phyloP scores from a whole-genome alignment of 495 filamentous ascomycete species.

The Penicillium roqueforti region DNA sequence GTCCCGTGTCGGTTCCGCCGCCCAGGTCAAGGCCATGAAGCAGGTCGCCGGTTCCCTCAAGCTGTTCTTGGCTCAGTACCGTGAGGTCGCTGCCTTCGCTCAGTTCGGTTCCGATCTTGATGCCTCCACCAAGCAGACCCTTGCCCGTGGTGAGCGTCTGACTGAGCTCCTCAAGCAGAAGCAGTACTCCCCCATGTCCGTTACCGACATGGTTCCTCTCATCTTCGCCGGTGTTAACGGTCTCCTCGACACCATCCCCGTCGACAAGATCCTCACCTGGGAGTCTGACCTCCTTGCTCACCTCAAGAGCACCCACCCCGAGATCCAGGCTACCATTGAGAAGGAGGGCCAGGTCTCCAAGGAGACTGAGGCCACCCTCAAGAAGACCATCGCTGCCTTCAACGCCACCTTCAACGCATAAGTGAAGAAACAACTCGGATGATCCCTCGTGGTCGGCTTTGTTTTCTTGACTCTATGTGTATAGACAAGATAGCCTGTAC shows the following conservation, averaged over 20 bases:
- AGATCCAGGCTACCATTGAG: constrained; percentile 80
- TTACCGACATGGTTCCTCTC: constrained; percentile 98
- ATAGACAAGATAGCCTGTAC: constrained; percentile 55
- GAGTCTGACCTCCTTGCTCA: constrained; percentile 90
- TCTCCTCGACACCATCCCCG: constrained; percentile 80
- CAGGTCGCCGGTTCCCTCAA: constrained; percentile 99
- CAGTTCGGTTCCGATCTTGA: constrained; percentile 99
- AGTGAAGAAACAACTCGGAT: constrained; percentile 42
- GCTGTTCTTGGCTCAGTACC: constrained; percentile 99
- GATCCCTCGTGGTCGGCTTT: constrained; percentile 31
- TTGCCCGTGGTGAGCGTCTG: constrained; percentile 97
- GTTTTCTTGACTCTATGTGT: constrained; percentile 50
- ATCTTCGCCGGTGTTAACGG: constrained; percentile 99
- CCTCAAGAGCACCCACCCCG: constrained; percentile 83
- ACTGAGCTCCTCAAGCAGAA: constrained; percentile 99
- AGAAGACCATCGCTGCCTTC: constrained; percentile 73
- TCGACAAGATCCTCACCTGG: constrained; percentile 82
- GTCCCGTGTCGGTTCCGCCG: constrained; percentile 98
- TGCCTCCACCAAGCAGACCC: constrained; percentile 97
- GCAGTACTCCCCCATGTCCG: constrained; percentile 98
- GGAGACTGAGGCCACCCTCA: constrained; percentile 84
- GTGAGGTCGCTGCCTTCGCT: constrained; percentile 99
- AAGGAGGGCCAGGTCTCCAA: constrained; percentile 96
- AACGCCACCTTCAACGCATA: constrained; percentile 83
- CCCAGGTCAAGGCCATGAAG: constrained; percentile 99